Evolutionary conservation across 192 early-diverging fungal species (phyloP).

Genomic region (Podila clonocystis): DNA sequence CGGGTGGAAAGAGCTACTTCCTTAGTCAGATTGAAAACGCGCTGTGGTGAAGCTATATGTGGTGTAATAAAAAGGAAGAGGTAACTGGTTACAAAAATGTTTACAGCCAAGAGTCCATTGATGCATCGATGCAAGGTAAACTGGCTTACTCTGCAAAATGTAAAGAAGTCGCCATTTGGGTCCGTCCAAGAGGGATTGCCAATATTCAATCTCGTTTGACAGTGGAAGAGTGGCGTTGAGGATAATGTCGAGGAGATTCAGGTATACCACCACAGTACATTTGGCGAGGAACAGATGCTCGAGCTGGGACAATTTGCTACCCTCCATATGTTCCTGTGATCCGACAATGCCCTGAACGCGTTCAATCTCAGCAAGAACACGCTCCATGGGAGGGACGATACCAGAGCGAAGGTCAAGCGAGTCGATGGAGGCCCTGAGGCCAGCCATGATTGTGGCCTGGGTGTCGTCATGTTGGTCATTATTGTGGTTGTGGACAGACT

Average conservation of each 20-base stretch:
- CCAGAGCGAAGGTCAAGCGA: conserved; percentile 27
- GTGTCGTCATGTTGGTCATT: neutral
- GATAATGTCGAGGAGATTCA: conserved; percentile 62
- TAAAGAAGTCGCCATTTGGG: conserved; percentile 35
- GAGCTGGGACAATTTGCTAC: conserved; percentile 12
- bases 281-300: conserved; percentile 63
- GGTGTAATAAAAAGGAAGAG: neutral
- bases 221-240: conserved; percentile 69
- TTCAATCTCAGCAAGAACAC: conserved; percentile 25
- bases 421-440: conserved; percentile 17
- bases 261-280: conserved; percentile 65
- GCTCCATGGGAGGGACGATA: conserved; percentile 28
- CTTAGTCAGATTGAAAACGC: conserved; percentile 16
- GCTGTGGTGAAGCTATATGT: conserved; percentile 28
- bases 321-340: neutral
- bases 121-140: neutral
- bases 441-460: conserved; percentile 9
- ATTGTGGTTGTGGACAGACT: neutral
- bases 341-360: conserved; percentile 13
- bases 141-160: conserved; percentile 57
- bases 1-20: conserved; percentile 16
- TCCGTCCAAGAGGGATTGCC: conserved; percentile 57
- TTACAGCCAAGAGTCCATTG: too few species aligned
- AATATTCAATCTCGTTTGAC: conserved; percentile 71
- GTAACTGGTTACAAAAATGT: neutral